Evolutionary conservation across 768 basidiomycete species (phyloP), one percentile per base, ranked within the genome.

Genomic region (Boletus rubroflammeus): DNA sequence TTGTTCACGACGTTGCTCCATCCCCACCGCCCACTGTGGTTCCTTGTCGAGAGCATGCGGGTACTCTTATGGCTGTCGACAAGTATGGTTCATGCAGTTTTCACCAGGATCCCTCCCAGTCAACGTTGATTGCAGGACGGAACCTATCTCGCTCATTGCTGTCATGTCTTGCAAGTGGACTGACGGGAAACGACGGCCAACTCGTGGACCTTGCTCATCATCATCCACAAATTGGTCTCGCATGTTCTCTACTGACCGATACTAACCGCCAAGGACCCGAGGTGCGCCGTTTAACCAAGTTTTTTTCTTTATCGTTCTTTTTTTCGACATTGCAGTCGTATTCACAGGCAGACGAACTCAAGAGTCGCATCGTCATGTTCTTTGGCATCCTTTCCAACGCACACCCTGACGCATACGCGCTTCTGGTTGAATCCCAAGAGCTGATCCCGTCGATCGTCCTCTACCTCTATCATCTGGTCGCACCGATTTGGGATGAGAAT

Each of bases 401-500:
- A 2, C 74, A 81, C 49, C 53, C 70, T 0, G 77, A 77, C 45
- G 73, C 73, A 32, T 53, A 71, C n/a, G 61, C 55, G 0, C 62
- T 74, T 1, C 63, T 82, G 6, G 62, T 74, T 6, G 74, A 77
- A 15, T 85, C 86, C 1, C 75, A 74, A 39, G 74, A 75, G 11
- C 61, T 92, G 14, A 76, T 91, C 39, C 88, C 88, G 2, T 82
- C 88, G 0, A 67, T 91, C 26, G 75, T 90, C 19, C 59, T 77
- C 31, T 83, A 78, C 55, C 72, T 87, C 9, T 75, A 76, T 34
- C 73, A 78, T 21, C 69, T 85, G 38, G 76, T 80, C 0, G 75
- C 75, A 1, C 76, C 79, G 2, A 66, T 92, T 15, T 92, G 86
- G 85, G 85, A 89, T 62, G 84, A 85, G 34, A 78, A 80, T 39